These are phyloP conservation scores for Zychaea mexicana DNA, from an alignment of 371 early-diverging fungal species.

Conservation along the genomic window DNA sequence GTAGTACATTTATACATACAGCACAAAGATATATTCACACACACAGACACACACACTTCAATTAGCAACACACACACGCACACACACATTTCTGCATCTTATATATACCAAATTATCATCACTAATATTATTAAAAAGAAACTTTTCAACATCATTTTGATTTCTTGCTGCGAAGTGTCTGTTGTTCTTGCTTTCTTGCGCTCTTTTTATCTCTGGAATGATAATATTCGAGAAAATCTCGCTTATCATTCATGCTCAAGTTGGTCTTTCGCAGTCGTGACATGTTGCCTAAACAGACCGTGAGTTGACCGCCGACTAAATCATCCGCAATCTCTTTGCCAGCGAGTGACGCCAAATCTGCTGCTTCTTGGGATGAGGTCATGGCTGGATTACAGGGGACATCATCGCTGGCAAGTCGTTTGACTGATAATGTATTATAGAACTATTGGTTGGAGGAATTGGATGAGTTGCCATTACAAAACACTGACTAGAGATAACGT, in stretches of 20 bases:
- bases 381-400: conserved; percentile 37
- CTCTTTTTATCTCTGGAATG: conserved; percentile 52
- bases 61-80: no score
- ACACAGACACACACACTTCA: no score
- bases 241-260: conserved; percentile 75
- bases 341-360: conserved; percentile 32
- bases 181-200: conserved; percentile 14
- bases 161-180: conserved; percentile 7
- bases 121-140: no score
- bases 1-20: neutral
- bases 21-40: no score
- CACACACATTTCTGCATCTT: no score
- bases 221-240: conserved; percentile 80
- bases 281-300: conserved; percentile 62
- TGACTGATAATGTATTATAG: conserved; percentile 61
- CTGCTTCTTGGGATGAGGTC: conserved; percentile 27
- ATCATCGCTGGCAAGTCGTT: conserved; percentile 54
- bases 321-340: conserved; percentile 40
- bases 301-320: conserved; percentile 61
- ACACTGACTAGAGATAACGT: no score
- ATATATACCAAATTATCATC: neutral
- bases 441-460: conserved; percentile 36
- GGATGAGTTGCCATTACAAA: neutral
- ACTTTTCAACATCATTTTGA: neutral
- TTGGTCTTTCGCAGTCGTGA: conserved; percentile 75